Evolutionary conservation across 495 filamentous ascomycete genomes (phyloP).

Genomic region (Annulohypoxylon nitens): DNA sequence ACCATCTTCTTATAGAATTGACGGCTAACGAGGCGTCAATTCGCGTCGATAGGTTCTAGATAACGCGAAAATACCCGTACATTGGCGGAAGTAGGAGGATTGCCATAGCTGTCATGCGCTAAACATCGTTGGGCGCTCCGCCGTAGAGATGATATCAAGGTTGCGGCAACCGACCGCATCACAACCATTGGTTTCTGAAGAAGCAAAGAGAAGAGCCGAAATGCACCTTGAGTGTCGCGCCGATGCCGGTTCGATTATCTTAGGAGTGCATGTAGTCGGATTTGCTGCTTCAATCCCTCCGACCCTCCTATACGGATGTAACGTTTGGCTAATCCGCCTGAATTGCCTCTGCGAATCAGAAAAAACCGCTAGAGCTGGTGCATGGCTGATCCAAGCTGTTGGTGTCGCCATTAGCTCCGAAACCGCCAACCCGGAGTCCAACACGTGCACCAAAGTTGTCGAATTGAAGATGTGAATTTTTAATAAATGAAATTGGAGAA

Average conservation of each 20-base stretch:
- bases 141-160: background rate
- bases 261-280: conserved; percentile 13
- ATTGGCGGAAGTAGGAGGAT: conserved; percentile 23
- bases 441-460: conserved; percentile 10
- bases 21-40: background rate
- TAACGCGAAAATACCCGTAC: conserved; percentile 20
- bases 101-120: conserved; percentile 10
- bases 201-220: conserved; percentile 11
- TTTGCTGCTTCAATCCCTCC: conserved; percentile 3
- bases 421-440: conserved; percentile 5
- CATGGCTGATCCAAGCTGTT: conserved; percentile 43
- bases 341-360: conserved; percentile 38
- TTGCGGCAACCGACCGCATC: background rate
- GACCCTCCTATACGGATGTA: conserved; percentile 31
- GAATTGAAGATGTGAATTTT: background rate
- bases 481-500: background rate
- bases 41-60: conserved; percentile 39
- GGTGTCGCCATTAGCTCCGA: conserved; percentile 28
- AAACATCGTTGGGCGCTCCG: conserved; percentile 3
- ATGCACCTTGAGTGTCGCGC: conserved; percentile 28
- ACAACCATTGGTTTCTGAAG: conserved; percentile 15
- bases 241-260: conserved; percentile 42
- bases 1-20: conserved; percentile 12
- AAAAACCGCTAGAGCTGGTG: conserved; percentile 19
- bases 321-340: conserved; percentile 40